These are phyloP conservation scores for Serendipita sp. DNA, from an alignment of 768 basidiomycete genomes.

Conservation along the genomic window DNA sequence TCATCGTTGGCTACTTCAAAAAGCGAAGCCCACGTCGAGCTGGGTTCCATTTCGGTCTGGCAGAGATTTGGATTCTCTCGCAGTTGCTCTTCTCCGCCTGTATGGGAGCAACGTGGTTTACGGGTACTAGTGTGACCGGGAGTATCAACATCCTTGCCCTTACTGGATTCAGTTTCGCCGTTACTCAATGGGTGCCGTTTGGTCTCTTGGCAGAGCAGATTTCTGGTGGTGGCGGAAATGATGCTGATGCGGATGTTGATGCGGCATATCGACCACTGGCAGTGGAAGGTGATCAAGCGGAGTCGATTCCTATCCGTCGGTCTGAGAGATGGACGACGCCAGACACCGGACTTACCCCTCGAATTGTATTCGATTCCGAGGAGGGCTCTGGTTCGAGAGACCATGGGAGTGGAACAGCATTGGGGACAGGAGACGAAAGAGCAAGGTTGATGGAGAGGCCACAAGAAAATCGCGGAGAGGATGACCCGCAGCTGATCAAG, in stretches of 20 bases:
- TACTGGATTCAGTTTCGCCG: conserved; percentile 85
- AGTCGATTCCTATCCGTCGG: not conserved
- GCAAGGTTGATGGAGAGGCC: conserved; percentile 12
- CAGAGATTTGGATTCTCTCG: conserved; percentile 62
- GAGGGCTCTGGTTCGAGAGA: conserved; percentile 6
- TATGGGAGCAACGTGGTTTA: conserved; percentile 77
- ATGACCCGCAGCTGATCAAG: conserved; percentile 21
- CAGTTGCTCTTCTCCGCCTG: conserved; percentile 58
- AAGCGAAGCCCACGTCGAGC: conserved; percentile 14
- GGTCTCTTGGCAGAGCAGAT: conserved; percentile 40
- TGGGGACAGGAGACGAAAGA: conserved; percentile 18
- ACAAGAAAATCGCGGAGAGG: conserved; percentile 13
- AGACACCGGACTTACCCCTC: too few species aligned
- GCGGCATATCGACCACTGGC: not conserved
- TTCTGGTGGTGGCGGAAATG: not conserved
- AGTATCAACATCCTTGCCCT: conserved; percentile 55
- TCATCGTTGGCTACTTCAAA: conserved; percentile 23
- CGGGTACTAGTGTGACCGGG: conserved; percentile 49
- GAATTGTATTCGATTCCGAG: not conserved
- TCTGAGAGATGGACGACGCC: not conserved
- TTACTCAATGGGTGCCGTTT: conserved; percentile 88
- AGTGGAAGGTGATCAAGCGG: not conserved
- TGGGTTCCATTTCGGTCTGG: conserved; percentile 38
- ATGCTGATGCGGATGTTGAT: not conserved
- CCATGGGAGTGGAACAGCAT: conserved; percentile 18